phyloP scores from a whole-genome alignment of 2,329 filamentous ascomycete genomes.

The Neofusicoccum laricinum region DNA sequence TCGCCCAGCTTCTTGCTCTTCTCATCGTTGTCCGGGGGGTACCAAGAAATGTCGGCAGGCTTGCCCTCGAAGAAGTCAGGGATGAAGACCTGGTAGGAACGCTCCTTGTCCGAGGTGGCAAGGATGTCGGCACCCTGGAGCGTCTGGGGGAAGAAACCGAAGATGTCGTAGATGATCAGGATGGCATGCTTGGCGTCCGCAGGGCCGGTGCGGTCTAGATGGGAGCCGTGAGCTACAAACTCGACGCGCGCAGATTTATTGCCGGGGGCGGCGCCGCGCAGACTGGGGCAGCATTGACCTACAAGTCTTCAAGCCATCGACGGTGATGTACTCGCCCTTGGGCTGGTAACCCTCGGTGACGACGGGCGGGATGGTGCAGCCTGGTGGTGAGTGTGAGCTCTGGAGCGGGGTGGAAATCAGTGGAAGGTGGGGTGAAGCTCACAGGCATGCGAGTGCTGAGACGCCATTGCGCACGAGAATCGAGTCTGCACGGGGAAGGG shows the following conservation, averaged over 20 bases:
- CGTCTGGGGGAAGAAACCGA: conserved; percentile 63
- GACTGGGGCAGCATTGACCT: conserved; percentile 10
- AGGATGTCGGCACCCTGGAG: conserved; percentile 64
- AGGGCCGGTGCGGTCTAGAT: conserved; percentile 54
- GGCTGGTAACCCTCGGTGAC: conserved; percentile 50
- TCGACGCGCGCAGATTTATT: background rate
- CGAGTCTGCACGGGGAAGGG: background rate
- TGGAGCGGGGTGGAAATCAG: background rate
- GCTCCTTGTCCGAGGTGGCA: conserved; percentile 60
- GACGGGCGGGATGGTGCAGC: conserved; percentile 51
- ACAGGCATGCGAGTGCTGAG: conserved; percentile 17
- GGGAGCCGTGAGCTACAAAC: background rate
- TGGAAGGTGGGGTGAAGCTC: conserved; percentile 1
- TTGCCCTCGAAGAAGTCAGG: conserved; percentile 86
- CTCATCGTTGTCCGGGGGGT: conserved; percentile 58
- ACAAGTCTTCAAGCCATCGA: conserved; percentile 63
- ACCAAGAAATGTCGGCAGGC: conserved; percentile 62
- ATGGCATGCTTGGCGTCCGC: conserved; percentile 56
- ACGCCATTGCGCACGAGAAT: conserved; percentile 12
- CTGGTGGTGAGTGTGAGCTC: conserved; percentile 17
- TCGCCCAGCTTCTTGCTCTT: conserved; percentile 58
- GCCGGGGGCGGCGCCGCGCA: background rate
- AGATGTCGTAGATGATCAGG: conserved; percentile 61
- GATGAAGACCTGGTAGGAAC: conserved; percentile 81
- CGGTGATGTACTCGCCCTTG: conserved; percentile 58